These are phyloP conservation scores for Xylariaceae sp. DNA, from an alignment of 2,329 filamentous ascomycete genomes.

Conservation along the genomic window DNA sequence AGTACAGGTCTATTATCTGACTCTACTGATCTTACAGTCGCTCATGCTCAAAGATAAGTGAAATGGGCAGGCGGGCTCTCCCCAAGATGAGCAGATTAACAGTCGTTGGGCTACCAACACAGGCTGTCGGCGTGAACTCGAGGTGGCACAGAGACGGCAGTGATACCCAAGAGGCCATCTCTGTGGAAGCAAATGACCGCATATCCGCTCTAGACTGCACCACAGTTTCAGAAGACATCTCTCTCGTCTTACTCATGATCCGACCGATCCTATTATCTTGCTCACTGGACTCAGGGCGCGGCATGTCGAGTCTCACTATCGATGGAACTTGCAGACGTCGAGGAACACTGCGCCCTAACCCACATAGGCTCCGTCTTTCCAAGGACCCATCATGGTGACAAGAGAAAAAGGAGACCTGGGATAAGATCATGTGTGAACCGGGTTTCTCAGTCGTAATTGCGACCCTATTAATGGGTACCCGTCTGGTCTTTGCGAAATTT, in stretches of 20 bases:
- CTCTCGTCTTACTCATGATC: not conserved
- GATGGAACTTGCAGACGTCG: not conserved
- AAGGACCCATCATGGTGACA: not conserved
- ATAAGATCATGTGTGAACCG: not conserved
- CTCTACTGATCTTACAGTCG: too few relatives aligned
- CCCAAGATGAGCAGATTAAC: not conserved
- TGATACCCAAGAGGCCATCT: slow-evolving; percentile 14
- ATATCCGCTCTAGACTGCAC: slow-evolving; percentile 2
- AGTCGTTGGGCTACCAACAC: slow-evolving; percentile 11
- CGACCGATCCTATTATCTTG: not conserved
- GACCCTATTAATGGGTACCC: not conserved
- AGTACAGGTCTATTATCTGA: not conserved
- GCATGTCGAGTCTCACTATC: not conserved
- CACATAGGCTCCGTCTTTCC: not conserved
- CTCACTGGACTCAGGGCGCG: slow-evolving; percentile 7
- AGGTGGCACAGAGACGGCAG: slow-evolving; percentile 21
- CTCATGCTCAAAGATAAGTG: too few relatives aligned
- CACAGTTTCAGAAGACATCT: not conserved
- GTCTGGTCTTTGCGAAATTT: not conserved
- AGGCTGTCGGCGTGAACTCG: slow-evolving; percentile 13
- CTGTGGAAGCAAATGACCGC: slow-evolving; percentile 3
- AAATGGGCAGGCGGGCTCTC: not conserved
- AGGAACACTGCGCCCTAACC: not conserved
- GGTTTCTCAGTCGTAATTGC: not conserved
- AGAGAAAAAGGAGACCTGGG: not conserved